A percentile compares a stretch with the other conserved stretches of the same genome.
Conservation (phyloP, 345 rosid genomes). For the Citrus inodora region DNA sequence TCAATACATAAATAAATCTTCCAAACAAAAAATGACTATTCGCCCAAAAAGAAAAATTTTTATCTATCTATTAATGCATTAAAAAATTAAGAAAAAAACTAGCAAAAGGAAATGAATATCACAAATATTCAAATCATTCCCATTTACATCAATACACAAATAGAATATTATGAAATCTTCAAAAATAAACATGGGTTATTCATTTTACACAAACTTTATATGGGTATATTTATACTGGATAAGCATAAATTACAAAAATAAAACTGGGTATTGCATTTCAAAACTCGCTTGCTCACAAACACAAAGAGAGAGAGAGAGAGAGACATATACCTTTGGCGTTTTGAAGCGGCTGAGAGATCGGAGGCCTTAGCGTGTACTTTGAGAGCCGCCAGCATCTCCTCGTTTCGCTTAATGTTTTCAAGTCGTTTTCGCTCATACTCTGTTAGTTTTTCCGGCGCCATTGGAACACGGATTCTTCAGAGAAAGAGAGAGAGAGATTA, state of each 20-base stretch:
- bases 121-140: background rate
- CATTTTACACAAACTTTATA: background rate
- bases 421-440: constrained; percentile 80
- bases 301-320: background rate
- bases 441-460: constrained; percentile 58
- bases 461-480: constrained; percentile 8
- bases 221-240: background rate
- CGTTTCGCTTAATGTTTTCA: constrained; percentile 75
- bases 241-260: background rate
- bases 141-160: background rate
- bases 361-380: constrained; percentile 54
- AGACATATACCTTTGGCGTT: constrained; percentile 36
- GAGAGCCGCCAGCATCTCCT: constrained; percentile 72
- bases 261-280: background rate
- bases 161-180: background rate
- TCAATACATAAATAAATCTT: background rate
- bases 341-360: constrained; percentile 48
- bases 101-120: no score
- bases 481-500: background rate
- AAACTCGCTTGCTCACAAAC: background rate
- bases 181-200: background rate
- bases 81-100: background rate
- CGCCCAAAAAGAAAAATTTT: background rate
- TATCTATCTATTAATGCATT: background rate
- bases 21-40: background rate